Conservation (phyloP, 164 flowering plant species). For the Annona squamosa region DNA sequence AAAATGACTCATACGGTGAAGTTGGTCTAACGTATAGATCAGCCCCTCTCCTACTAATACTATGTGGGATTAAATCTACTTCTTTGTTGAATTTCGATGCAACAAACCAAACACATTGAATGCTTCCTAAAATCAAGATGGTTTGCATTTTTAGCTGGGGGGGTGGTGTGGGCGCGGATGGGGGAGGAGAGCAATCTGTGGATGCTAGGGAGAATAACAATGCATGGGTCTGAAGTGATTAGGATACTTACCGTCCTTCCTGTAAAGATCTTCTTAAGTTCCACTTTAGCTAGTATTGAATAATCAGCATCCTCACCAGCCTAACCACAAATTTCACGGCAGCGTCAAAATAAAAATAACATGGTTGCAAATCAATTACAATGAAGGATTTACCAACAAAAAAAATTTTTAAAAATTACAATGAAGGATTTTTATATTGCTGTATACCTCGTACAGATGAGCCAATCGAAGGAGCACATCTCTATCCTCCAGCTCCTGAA, state of each 20-base stretch:
- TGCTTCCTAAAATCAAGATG: too few species aligned
- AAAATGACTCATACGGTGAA: too few species aligned
- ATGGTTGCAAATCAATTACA: background rate
- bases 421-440: background rate
- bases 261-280: constrained; percentile 64
- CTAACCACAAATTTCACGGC: constrained; percentile 22
- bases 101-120: too few species aligned
- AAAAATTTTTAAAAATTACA: background rate
- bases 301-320: constrained; percentile 56
- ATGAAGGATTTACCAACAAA: background rate
- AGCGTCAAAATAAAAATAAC: constrained; percentile 5
- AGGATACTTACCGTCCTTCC: constrained; percentile 34
- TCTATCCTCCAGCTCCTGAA: constrained; percentile 69
- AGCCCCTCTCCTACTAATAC: too few species aligned
- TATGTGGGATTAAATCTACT: too few species aligned
- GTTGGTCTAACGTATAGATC: too few species aligned
- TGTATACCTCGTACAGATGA: constrained; percentile 69
- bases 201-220: background rate
- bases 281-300: constrained; percentile 57
- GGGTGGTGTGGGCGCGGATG: too few species aligned
- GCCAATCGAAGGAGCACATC: constrained; percentile 68
- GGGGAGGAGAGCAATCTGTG: too few species aligned
- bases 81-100: too few species aligned
- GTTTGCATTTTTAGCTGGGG: too few species aligned
- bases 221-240: background rate